Percentiles rank a stretch among this genome's conserved stretches.
Conservation (phyloP, 2,329 filamentous ascomycete genomes). For the Penicillium crustosum region DNA sequence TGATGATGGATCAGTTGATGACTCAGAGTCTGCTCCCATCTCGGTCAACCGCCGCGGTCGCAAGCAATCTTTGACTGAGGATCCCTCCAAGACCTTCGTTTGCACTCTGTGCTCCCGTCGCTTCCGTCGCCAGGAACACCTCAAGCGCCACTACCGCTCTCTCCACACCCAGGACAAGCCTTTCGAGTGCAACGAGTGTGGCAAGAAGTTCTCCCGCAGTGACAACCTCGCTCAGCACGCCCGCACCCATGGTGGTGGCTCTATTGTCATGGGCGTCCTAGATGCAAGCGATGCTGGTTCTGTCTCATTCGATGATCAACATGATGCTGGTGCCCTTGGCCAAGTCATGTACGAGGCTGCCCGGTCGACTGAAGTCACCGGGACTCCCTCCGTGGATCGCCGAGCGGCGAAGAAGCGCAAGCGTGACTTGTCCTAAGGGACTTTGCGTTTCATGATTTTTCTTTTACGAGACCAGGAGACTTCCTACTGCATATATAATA, state of each 20-base stretch:
- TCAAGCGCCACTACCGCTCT: constrained; percentile 97
- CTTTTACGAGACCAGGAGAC: constrained; percentile 42
- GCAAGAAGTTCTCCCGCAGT: constrained; percentile 98
- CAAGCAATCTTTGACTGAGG: constrained; percentile 97
- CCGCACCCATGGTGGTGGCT: constrained; percentile 85
- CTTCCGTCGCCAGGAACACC: constrained; percentile 96
- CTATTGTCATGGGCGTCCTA: constrained; percentile 86
- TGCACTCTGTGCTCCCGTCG: constrained; percentile 95
- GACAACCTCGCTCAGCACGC: constrained; percentile 97
- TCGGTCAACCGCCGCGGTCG: constrained; percentile 87
- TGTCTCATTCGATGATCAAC: constrained; percentile 49
- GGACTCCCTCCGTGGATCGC: constrained; percentile 40
- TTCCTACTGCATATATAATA: constrained; percentile 34
- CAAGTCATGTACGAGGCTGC: constrained; percentile 80
- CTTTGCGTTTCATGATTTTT: constrained; percentile 14
- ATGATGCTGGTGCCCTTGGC: constrained; percentile 66
- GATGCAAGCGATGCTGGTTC: constrained; percentile 62
- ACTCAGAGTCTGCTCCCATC: constrained; percentile 41
- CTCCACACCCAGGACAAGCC: constrained; percentile 99
- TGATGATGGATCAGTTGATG: constrained; percentile 48
- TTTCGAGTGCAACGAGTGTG: constrained; percentile 95
- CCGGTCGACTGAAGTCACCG: constrained; percentile 63
- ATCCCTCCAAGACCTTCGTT: constrained; percentile 97
- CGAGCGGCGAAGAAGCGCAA: constrained; percentile 74
- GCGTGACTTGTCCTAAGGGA: constrained; percentile 61